A percentile compares a stretch with the other conserved stretches of the same genome.
Evolutionary conservation across 2,329 filamentous ascomycete species (phyloP).

Genomic region (Sporothrix humicola): DNA sequence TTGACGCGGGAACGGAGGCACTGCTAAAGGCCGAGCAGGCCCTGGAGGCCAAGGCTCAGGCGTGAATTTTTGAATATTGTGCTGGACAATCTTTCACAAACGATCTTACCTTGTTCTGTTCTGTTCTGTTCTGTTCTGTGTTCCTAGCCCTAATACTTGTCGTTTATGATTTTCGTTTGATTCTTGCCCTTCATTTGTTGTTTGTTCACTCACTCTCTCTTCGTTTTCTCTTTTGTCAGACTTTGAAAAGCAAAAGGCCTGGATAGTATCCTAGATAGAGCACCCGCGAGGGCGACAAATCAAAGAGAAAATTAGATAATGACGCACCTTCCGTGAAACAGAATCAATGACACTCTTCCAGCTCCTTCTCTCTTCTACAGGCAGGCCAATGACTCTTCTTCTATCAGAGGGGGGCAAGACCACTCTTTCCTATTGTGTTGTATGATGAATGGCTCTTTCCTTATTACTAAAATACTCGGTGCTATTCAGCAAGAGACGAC

Average conservation of each 20-base stretch:
- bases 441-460: background rate
- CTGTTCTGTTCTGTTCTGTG: background rate
- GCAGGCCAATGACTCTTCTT: background rate
- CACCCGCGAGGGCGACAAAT: slow-evolving; percentile 13
- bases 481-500: background rate
- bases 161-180: background rate
- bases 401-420: background rate
- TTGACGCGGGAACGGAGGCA: slow-evolving; percentile 31
- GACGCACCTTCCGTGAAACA: background rate
- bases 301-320: background rate
- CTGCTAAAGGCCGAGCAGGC: slow-evolving; percentile 12
- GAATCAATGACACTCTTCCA: background rate
- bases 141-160: background rate
- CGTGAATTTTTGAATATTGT: background rate
- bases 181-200: background rate
- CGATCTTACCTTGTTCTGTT: background rate
- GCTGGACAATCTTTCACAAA: too few species aligned
- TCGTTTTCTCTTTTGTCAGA: background rate
- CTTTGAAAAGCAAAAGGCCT: background rate
- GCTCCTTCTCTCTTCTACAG: too few species aligned
- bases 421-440: slow-evolving; percentile 13
- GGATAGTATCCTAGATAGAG: slow-evolving; percentile 18
- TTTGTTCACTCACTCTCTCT: background rate
- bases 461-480: too few species aligned
- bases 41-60: slow-evolving; percentile 22